Evolutionary conservation across 2,329 filamentous ascomycete genomes (phyloP).

Genomic region (Zasmidium angulare): DNA sequence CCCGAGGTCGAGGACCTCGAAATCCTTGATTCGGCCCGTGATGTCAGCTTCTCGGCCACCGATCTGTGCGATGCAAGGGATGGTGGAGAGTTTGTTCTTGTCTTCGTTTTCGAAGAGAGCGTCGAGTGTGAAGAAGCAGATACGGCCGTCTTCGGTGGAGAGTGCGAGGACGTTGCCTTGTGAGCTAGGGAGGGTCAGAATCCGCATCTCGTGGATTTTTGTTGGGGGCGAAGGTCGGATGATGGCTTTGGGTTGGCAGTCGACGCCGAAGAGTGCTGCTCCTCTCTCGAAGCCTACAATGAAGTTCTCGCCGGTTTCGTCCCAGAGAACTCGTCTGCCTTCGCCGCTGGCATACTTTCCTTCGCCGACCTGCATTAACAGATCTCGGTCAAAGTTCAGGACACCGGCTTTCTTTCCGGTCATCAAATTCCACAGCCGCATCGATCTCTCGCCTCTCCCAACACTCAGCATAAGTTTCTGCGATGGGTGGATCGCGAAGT

Average conservation of each 20-base stretch:
- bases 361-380: conserved; percentile 75
- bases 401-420: conserved; percentile 95
- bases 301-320: conserved; percentile 74
- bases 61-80: conserved; percentile 65
- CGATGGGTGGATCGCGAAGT: conserved; percentile 92
- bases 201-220: conserved; percentile 81
- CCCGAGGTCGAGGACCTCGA: conserved; percentile 60
- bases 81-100: conserved; percentile 29
- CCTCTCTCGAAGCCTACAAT: conserved; percentile 87
- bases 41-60: conserved; percentile 68
- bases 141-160: conserved; percentile 85
- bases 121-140: conserved; percentile 76
- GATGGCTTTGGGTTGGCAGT: conserved; percentile 76
- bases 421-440: conserved; percentile 95
- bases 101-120: conserved; percentile 21
- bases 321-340: conserved; percentile 80
- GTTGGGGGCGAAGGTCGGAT: conserved; percentile 66
- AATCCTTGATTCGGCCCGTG: conserved; percentile 80
- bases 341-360: conserved; percentile 76
- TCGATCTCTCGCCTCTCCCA: conserved; percentile 82
- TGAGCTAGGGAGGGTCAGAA: conserved; percentile 57
- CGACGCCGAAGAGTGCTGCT: conserved; percentile 80
- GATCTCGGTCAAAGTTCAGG: conserved; percentile 74
- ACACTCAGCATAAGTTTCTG: conserved; percentile 97
- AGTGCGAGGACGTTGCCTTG: conserved; percentile 60